These are phyloP conservation scores for Protostelium mycophagum DNA, from an alignment of 78 protist species.

Conservation along the genomic window DNA sequence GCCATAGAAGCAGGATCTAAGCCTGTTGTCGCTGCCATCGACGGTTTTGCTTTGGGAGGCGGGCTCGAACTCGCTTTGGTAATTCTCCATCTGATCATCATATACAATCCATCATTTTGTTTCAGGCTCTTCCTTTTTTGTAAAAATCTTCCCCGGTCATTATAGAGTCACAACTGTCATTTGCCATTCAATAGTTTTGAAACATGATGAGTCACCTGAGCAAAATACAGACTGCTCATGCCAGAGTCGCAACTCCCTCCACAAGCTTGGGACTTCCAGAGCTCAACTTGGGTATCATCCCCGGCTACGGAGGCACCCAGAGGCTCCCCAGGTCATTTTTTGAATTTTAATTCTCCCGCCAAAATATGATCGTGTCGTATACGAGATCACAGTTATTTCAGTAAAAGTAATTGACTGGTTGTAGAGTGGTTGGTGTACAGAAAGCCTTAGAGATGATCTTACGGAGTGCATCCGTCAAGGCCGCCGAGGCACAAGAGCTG, in stretches of 20 bases:
- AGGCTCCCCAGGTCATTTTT: conserved; percentile 47
- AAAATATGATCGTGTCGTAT: too few relatives aligned
- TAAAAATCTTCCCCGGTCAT: too few relatives aligned
- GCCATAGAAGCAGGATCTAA: conserved; percentile 24
- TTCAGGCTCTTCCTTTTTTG: too few relatives aligned
- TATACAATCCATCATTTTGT: conserved; percentile 35
- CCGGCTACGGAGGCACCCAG: conserved; percentile 97
- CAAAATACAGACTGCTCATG: neutral
- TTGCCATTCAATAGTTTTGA: too few relatives aligned
- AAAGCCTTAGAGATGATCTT: conserved; percentile 92
- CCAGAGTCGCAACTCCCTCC: neutral
- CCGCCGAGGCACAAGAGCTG: conserved; percentile 66
- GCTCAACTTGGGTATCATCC: conserved; percentile 95
- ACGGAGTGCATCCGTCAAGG: conserved; percentile 76
- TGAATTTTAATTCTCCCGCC: too few relatives aligned
- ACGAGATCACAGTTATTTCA: too few relatives aligned
- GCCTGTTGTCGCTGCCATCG: conserved; percentile 96
- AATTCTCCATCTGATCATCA: conserved; percentile 89
- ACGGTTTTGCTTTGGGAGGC: conserved; percentile 96
- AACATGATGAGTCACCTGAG: neutral
- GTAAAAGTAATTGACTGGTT: conserved; percentile 1
- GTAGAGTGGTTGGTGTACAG: conserved; percentile 89
- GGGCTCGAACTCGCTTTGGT: conserved; percentile 97
- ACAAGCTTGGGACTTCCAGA: conserved; percentile 96
- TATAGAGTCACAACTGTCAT: too few relatives aligned